Base-by-base conservation (phyloP, 768 basidiomycete genomes). In the Epithele typhae region DNA sequence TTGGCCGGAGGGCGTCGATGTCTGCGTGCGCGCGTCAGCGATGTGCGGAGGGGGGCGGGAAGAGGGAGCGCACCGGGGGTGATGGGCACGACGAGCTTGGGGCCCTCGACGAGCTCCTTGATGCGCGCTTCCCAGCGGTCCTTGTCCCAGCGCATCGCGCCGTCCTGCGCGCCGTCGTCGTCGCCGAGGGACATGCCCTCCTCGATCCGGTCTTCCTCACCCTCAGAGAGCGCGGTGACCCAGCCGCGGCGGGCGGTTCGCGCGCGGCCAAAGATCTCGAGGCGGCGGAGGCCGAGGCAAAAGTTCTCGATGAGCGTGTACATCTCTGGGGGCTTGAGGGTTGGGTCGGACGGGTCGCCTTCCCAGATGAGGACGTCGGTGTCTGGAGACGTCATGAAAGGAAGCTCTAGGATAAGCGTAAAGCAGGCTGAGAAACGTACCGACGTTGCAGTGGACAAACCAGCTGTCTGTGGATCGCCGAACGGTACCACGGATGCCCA, bases 401-500 rank as follows among this genome's bases (percentile, higher is more conserved):
- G 37, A 18, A 43, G 18, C 44, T 32, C 49, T 53, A 51, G 45
- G 51, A n/a, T 36, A 54, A 46, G 46, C 33, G 37, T 42, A 49
- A 21, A 33, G 4, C 40, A 19, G 30, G 37, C 37, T 37, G 6
- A n/a, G 23, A 22, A 9, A 43, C 89, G 41, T 63, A 89, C 90
- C 92, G 54, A 99, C 87, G 66, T 99, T 99, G 62, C 94, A 97
- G 65, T 99, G 95, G 0, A 96, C 95, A 66, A 98, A 94, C 85
- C 91, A 90, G 49, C 84, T 86, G 63, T 99, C 96, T 1, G 88
- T 94, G 17, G 90, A 91, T 24, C 96, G 77, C 19, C 95, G 81
- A 11, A 99, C 95, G 2, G 96, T 98, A 12, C 96, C 96, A 39
- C 92, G 81, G 54, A 99, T 98, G 32, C 95, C 95, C 76, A 98